phyloP scores from a whole-genome alignment of 2,329 filamentous ascomycete species.

The Xylaria sp. region DNA sequence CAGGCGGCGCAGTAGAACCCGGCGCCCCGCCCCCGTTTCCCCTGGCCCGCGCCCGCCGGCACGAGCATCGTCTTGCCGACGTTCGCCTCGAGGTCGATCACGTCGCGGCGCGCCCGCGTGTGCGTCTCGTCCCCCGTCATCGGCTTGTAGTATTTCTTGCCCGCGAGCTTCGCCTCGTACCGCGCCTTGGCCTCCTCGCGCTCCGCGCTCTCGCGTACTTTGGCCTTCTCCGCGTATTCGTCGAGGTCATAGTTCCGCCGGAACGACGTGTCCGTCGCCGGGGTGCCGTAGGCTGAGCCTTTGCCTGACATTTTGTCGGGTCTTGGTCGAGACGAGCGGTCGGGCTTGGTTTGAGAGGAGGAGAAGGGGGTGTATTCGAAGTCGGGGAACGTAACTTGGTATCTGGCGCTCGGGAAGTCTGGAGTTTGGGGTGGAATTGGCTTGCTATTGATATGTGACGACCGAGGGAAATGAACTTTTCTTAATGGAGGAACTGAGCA shows the following conservation, averaged over 20 bases:
- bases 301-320: slow-evolving; percentile 65
- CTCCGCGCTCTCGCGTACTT: slow-evolving; percentile 79
- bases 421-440: too few relatives aligned
- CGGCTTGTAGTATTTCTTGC: slow-evolving; percentile 88
- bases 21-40: slow-evolving; percentile 84
- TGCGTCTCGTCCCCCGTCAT: slow-evolving; percentile 74
- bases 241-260: slow-evolving; percentile 91
- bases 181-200: slow-evolving; percentile 89
- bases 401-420: background rate
- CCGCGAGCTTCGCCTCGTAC: slow-evolving; percentile 90
- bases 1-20: slow-evolving; percentile 95
- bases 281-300: slow-evolving; percentile 69
- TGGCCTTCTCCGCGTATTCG: slow-evolving; percentile 88
- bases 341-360: background rate
- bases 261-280: slow-evolving; percentile 79
- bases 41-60: slow-evolving; percentile 81
- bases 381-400: background rate
- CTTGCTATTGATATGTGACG: background rate
- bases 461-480: background rate
- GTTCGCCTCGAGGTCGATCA: slow-evolving; percentile 85
- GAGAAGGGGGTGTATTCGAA: background rate
- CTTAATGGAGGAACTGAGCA: background rate
- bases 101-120: slow-evolving; percentile 75
- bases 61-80: slow-evolving; percentile 92
- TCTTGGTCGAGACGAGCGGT: too few relatives aligned